Base-by-base conservation (phyloP, 345 rosid genomes). In the Arabidopsis thaliana region DNA sequence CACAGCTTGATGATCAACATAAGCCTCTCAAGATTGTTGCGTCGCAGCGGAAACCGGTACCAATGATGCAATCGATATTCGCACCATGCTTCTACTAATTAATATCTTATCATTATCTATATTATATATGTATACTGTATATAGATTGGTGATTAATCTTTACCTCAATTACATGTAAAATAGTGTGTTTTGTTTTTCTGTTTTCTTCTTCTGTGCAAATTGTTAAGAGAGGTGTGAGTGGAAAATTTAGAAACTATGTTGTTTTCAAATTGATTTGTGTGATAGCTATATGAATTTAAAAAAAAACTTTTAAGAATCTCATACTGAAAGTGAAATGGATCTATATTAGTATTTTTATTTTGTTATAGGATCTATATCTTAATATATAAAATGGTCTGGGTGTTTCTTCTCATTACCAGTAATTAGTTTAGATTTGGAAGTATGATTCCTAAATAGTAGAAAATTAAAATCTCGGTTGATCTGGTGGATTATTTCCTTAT, bases 31-130 rank as follows among this genome's bases (percentile, higher is more conserved):
- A 45, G 33, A 36, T 65, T 7, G 40, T 56, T 65, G 71, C 37
- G 25, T 28, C 38, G 22, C 65, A 44, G 57, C 24, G 30, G 52
- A 69, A 12, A n/a, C 5, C 7, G 16, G 25, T 24, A 24, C 24
- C 23, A 24, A 41, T 68, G 64, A 61, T 32, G 50, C 50, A 56
- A 4, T 28, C 9, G 0, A 69, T 61, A 52, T 33, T 25, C 20
- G 55, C 75, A 44, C 37, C 41, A 12, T 65, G 65, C 57, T 74
- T 74, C 42, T 65, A 65, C 58, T 74, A 44, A 56, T n/a, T 14
- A 11, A 2, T 30, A 5, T 33, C 33, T 24, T 37, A 2, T 51
- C 28, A 22, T 46, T 14, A 2, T 2, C 22, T 59, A 14, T 59
- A 23, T 46, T 48, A 23, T 46, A 0, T 48, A 22, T n/a, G n/a